These are phyloP conservation scores for Drechmeria coniospora DNA, from an alignment of 2,329 filamentous ascomycete species.

Conservation along the genomic window DNA sequence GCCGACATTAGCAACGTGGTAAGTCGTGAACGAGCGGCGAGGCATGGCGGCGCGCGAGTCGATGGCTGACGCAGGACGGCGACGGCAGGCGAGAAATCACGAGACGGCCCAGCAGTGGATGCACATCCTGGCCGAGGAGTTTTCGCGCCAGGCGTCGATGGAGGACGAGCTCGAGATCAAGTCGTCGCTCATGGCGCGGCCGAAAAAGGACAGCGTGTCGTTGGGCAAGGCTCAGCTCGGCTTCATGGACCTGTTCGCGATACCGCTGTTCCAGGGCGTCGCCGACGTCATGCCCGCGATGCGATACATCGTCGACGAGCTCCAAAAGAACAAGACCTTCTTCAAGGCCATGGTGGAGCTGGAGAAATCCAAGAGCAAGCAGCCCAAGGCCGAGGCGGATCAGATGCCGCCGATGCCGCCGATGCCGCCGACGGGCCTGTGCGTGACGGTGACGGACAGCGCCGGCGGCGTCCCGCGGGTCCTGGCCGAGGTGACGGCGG, in stretches of 20 bases:
- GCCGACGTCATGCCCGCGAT: slow-evolving; percentile 75
- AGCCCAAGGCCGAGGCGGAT: slow-evolving; percentile 21
- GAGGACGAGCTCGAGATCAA: slow-evolving; percentile 76
- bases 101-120: slow-evolving; percentile 80
- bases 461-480: slow-evolving; percentile 6
- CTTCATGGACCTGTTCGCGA: slow-evolving; percentile 93
- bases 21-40: no score
- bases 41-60: no score
- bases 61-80: background rate
- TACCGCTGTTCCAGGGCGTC: slow-evolving; percentile 79
- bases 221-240: slow-evolving; percentile 78
- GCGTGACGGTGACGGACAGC: slow-evolving; percentile 13
- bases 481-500: no score
- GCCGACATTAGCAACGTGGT: slow-evolving; percentile 98
- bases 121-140: slow-evolving; percentile 85
- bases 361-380: slow-evolving; percentile 41
- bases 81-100: slow-evolving; percentile 61
- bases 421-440: no score
- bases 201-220: slow-evolving; percentile 69
- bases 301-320: slow-evolving; percentile 69
- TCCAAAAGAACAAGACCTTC: slow-evolving; percentile 57
- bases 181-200: slow-evolving; percentile 72
- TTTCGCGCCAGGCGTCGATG: slow-evolving; percentile 84
- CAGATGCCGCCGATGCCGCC: no score
- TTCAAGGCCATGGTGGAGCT: slow-evolving; percentile 60